These are phyloP conservation scores for Tricholoma saponaceum DNA, from an alignment of 768 basidiomycete species.

Conservation along the genomic window DNA sequence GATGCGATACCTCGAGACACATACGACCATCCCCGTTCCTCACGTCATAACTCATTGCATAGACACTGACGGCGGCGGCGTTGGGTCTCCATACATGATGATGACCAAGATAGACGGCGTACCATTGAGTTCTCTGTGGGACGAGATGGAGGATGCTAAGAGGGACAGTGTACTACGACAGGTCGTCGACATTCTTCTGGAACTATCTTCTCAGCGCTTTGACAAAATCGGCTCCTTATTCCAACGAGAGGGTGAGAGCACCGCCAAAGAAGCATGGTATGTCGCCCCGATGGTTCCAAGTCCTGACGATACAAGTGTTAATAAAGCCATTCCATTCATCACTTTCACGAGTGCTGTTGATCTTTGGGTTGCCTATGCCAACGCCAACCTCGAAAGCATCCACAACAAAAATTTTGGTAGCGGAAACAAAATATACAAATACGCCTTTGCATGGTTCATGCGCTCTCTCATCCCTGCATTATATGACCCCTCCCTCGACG, in stretches of 20 bases:
- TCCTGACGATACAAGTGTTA: too few relatives aligned
- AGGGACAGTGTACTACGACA: too few relatives aligned
- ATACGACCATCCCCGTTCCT: not conserved
- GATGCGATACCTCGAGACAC: not conserved
- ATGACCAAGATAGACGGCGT: not conserved
- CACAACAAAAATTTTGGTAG: too few relatives aligned
- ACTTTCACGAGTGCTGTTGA: too few relatives aligned
- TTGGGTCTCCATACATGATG: not conserved
- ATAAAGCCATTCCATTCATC: too few relatives aligned
- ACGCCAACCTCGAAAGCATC: too few relatives aligned
- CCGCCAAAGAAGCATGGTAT: not conserved
- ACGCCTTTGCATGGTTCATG: not conserved
- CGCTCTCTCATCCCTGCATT: not conserved
- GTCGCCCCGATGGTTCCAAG: not conserved
- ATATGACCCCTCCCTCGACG: conserved; percentile 9
- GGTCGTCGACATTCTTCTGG: not conserved
- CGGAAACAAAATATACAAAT: not conserved
- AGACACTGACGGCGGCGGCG: not conserved
- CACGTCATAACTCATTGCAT: not conserved
- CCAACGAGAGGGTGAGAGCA: not conserved
- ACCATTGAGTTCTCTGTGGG: not conserved
- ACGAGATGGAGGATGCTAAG: not conserved
- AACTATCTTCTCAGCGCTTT: not conserved
- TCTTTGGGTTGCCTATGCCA: too few relatives aligned
- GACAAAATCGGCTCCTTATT: not conserved